Conservation (phyloP, 2,329 filamentous ascomycete species). For the Pseudogymnoascus sp. region DNA sequence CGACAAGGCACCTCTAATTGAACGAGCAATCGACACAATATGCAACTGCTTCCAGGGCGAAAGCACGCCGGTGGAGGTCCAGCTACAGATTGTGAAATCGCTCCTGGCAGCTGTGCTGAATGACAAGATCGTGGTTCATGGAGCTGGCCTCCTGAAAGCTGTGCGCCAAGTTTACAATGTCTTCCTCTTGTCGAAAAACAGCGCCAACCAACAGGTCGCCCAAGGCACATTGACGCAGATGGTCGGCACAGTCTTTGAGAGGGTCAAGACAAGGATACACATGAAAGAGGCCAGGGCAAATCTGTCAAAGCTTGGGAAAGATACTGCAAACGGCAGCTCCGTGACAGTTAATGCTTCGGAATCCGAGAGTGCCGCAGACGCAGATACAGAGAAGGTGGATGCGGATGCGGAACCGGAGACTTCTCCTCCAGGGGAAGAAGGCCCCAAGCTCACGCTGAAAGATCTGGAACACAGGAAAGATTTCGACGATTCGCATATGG, state of each 20-base stretch:
- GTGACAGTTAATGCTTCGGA: constrained; percentile 27
- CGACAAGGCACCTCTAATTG: constrained; percentile 68
- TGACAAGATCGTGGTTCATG: constrained; percentile 97
- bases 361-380: constrained; percentile 17
- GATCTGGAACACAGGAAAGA: constrained; percentile 61
- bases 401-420: constrained; percentile 17
- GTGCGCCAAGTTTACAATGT: constrained; percentile 99
- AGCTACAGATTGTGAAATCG: constrained; percentile 97
- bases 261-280: constrained; percentile 77
- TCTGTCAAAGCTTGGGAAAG: constrained; percentile 26
- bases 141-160: constrained; percentile 89
- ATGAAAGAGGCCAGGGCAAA: constrained; percentile 74
- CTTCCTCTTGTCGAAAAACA: constrained; percentile 89
- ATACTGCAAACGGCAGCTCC: constrained; percentile 24
- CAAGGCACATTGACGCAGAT: constrained; percentile 97
- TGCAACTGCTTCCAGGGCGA: constrained; percentile 99
- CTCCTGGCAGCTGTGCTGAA: constrained; percentile 90
- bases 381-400: constrained; percentile 17
- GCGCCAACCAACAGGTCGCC: constrained; percentile 90
- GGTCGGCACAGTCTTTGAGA: constrained; percentile 95
- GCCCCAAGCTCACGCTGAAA: constrained; percentile 54
- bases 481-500: constrained; percentile 56
- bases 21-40: constrained; percentile 96
- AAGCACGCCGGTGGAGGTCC: constrained; percentile 81
- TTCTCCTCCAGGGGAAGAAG: constrained; percentile 30